Conservation (phyloP, 345 rosid species). For the Raphanus raphanistrum region DNA sequence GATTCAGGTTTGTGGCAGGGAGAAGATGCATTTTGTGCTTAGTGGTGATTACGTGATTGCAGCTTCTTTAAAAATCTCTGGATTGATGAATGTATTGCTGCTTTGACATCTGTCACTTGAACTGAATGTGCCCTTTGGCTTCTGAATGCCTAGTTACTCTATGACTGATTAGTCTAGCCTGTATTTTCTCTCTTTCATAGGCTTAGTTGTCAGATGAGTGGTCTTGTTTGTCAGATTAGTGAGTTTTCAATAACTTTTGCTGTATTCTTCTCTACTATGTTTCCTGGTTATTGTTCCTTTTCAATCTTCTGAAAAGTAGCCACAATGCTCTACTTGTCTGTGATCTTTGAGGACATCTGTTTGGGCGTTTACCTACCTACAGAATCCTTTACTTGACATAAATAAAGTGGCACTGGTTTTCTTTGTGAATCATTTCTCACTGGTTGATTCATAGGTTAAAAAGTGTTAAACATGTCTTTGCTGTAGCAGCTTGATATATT, state of each 20-base stretch:
- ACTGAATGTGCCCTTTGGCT: slow-evolving; percentile 57
- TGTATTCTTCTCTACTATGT: slow-evolving; percentile 24
- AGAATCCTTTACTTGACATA: slow-evolving; percentile 13
- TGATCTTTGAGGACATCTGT: slow-evolving; percentile 4
- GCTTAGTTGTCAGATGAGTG: slow-evolving; percentile 35
- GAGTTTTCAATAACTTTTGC: slow-evolving; percentile 32
- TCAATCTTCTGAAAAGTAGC: slow-evolving; percentile 5
- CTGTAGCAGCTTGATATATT: slow-evolving; percentile 7
- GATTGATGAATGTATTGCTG: slow-evolving; percentile 71
- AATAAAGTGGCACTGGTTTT: slow-evolving; percentile 19
- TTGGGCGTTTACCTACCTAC: neutral
- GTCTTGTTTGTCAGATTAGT: slow-evolving; percentile 36
- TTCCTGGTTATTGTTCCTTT: neutral
- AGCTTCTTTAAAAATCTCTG: slow-evolving; percentile 59
- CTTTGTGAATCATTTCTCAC: slow-evolving; percentile 14
- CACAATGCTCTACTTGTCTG: neutral
- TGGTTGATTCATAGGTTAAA: slow-evolving; percentile 26
- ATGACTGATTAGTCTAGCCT: slow-evolving; percentile 52
- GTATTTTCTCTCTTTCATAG: slow-evolving; percentile 31
- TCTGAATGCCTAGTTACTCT: slow-evolving; percentile 54
- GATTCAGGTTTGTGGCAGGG: slow-evolving; percentile 90
- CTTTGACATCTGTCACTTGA: slow-evolving; percentile 51
- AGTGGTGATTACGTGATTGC: slow-evolving; percentile 86
- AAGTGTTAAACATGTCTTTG: slow-evolving; percentile 7
- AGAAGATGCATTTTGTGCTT: slow-evolving; percentile 92